A percentile compares a stretch with the other conserved stretches of the same genome.
Conservation (phyloP, 2,329 filamentous ascomycete genomes). For the Atkinsonella texensis region DNA sequence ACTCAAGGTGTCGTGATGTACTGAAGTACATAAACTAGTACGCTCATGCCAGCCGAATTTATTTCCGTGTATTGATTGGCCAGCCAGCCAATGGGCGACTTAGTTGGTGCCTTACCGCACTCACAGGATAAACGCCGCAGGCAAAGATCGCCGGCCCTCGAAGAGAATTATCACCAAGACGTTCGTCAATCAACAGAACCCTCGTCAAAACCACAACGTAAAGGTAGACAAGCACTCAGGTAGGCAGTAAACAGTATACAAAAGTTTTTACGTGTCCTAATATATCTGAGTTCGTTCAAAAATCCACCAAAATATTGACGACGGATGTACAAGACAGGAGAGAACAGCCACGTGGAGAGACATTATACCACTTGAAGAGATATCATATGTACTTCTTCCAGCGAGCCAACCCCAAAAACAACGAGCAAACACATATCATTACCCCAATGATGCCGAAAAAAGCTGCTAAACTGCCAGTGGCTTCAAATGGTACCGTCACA, state of each 20-base stretch:
- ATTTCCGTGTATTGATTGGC: too few species aligned
- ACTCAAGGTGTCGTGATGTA: too few species aligned
- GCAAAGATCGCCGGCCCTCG: too few species aligned
- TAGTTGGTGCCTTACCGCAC: too few species aligned
- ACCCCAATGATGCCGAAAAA: slow-evolving; percentile 40
- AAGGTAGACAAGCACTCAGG: background rate
- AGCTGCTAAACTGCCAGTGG: slow-evolving; percentile 37
- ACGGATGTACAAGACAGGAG: too few species aligned
- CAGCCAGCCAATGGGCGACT: too few species aligned
- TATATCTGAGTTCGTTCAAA: background rate
- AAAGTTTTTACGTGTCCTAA: background rate
- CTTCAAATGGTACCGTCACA: slow-evolving; percentile 55
- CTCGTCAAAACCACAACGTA: background rate
- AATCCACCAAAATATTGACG: background rate
- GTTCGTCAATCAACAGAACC: too few species aligned
- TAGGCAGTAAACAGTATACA: background rate
- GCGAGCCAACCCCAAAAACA: slow-evolving; percentile 35
- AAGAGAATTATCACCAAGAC: too few species aligned
- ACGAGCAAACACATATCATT: slow-evolving; percentile 40
- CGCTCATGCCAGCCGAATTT: too few species aligned
- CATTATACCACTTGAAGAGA: background rate
- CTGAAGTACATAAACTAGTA: too few species aligned
- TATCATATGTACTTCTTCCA: slow-evolving; percentile 33
- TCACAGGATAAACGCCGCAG: too few species aligned
- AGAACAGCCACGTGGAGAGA: too few species aligned